Conservation (phyloP, 148 eudicot genomes). For the Camellia lanceoleosa region DNA sequence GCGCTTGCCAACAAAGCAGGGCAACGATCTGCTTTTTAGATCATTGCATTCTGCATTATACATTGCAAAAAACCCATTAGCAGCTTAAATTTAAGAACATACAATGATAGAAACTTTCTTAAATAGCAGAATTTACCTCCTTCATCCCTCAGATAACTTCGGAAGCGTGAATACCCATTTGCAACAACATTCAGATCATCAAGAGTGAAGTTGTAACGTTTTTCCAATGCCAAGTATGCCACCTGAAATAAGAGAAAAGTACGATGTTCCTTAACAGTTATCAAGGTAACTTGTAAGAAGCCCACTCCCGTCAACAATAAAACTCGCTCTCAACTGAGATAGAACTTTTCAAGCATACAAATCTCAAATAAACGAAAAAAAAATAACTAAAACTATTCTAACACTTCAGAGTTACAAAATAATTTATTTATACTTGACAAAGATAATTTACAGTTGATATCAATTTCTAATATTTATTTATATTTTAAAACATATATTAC, state of each 20-base stretch:
- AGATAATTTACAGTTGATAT: no score
- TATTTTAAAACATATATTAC: no score
- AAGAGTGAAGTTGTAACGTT: constrained; percentile 79
- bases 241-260: constrained; percentile 38
- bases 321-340: no score
- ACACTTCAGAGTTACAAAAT: no score
- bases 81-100: neutral
- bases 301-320: no score
- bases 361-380: no score
- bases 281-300: no score
- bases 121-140: constrained; percentile 21
- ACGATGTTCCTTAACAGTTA: neutral
- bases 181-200: constrained; percentile 78
- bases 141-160: constrained; percentile 44
- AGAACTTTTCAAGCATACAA: no score
- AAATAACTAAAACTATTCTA: no score
- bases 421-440: no score
- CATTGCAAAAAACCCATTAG: neutral
- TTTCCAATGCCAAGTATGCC: constrained; percentile 77
- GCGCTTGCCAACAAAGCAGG: constrained; percentile 56
- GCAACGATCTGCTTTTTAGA: constrained; percentile 18
- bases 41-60: constrained; percentile 38
- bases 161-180: constrained; percentile 77
- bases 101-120: no score
- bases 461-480: no score